Conservation (phyloP, 2,329 filamentous ascomycete species). For the Penicillium sp. region DNA sequence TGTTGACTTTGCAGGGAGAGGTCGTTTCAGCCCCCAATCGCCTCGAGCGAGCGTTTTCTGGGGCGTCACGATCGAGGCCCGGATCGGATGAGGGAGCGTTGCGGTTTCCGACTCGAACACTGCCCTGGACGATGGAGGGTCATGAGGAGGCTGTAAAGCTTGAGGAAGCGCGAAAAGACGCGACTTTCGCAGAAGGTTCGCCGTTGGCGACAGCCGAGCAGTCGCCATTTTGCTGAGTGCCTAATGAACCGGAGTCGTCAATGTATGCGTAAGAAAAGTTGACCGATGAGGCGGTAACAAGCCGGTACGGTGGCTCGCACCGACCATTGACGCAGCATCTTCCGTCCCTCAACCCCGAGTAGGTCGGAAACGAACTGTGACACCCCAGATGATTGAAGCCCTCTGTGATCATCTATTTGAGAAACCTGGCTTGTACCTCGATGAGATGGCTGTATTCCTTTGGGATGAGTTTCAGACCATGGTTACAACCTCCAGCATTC, state of each 20-base stretch:
- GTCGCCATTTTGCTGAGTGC: slow-evolving; percentile 37
- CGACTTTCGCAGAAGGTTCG: slow-evolving; percentile 72
- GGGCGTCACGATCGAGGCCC: slow-evolving; percentile 75
- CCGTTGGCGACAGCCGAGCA: slow-evolving; percentile 52
- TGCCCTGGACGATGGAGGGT: slow-evolving; percentile 44
- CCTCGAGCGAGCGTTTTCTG: slow-evolving; percentile 65
- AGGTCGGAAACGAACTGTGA: background rate
- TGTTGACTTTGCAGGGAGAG: slow-evolving; percentile 71
- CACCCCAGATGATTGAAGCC: background rate
- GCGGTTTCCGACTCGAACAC: slow-evolving; percentile 58
- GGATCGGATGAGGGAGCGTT: slow-evolving; percentile 72
- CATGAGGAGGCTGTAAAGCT: slow-evolving; percentile 59
- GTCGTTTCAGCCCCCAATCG: slow-evolving; percentile 89
- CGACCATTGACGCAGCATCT: slow-evolving; percentile 13
- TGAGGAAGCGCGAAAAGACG: slow-evolving; percentile 83
- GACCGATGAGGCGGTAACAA: slow-evolving; percentile 21
- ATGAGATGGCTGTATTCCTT: background rate
- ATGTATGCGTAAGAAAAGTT: slow-evolving; percentile 30
- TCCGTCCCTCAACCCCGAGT: no score
- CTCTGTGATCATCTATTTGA: slow-evolving; percentile 1
- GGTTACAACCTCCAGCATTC: slow-evolving; percentile 1
- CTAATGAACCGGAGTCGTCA: slow-evolving; percentile 16
- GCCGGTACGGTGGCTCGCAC: slow-evolving; percentile 21
- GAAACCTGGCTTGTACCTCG: background rate
- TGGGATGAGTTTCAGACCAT: background rate